Conservation (phyloP, 345 rosid genomes). For the Cardamine chenopodiifolia region DNA sequence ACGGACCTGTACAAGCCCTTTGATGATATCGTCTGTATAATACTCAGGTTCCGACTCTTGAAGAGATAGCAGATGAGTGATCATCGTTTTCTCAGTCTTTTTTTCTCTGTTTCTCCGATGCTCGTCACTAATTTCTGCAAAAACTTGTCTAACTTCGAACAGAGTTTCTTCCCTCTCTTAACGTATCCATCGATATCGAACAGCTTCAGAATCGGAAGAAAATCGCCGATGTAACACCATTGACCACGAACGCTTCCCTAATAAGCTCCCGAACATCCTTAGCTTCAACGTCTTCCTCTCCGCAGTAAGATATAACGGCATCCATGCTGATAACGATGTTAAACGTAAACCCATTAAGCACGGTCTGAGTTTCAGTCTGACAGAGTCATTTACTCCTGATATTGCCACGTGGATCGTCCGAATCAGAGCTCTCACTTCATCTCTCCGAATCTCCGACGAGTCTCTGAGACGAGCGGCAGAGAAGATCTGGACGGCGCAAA, state of each 20-base stretch:
- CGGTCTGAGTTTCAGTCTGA: background rate
- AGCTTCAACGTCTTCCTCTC: constrained; percentile 37
- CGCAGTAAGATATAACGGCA: constrained; percentile 39
- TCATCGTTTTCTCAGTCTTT: constrained; percentile 43
- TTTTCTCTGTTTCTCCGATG: constrained; percentile 17
- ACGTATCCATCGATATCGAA: constrained; percentile 33
- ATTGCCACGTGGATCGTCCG: background rate
- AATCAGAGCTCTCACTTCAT: constrained; percentile 42
- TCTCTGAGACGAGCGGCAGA: constrained; percentile 40
- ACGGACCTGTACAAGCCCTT: constrained; percentile 46
- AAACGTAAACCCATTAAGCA: constrained; percentile 37
- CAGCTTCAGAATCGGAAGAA: constrained; percentile 47
- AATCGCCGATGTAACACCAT: constrained; percentile 47
- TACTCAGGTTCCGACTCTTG: constrained; percentile 50
- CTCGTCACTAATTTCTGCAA: constrained; percentile 50
- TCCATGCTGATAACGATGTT: constrained; percentile 47
- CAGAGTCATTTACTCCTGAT: background rate
- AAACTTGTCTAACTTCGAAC: constrained; percentile 42
- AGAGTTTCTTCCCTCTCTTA: constrained; percentile 34
- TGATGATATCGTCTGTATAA: constrained; percentile 53
- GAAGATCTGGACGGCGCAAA: constrained; percentile 44
- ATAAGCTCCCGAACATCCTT: constrained; percentile 44
- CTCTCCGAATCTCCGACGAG: constrained; percentile 21
- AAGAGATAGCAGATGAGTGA: constrained; percentile 50
- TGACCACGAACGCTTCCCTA: constrained; percentile 22